Base-by-base conservation (phyloP, 441 rosid species). In the Euphorbia corollata region DNA sequence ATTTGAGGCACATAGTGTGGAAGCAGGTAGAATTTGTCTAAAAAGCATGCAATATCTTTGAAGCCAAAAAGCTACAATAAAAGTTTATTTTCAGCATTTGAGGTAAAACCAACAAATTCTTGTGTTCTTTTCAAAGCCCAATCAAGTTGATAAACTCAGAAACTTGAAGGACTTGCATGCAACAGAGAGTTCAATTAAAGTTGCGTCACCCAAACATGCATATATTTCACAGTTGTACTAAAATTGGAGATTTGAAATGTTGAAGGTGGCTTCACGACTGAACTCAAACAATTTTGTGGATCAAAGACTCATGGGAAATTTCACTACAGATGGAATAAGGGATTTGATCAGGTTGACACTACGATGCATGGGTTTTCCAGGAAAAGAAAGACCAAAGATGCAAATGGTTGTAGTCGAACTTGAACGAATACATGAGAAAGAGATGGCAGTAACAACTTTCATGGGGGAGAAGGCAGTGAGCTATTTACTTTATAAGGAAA, bases 381-480 rank as follows among this genome's bases (percentile, higher is more conserved):
- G 82, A n/a, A 69, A 15, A 12, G 64, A 65, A 22, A 65, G 88
- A 54, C 86, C 83, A 20, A 78, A 74, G 38, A 88, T 86, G 88
- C 80, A 76, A 20, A 69, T 43, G 71, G 72, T 83, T 16, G 82
- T 73, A 65, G 23, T 0, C 1, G 84, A 85, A 67, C 87, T 89
- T 0, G 84, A 87, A 65, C 53, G 80, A 73, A 79, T 89, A 36
- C 67, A 67, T 47, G 79, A 74, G 58, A 78, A 80, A 59, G 87
- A 81, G 68, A 82, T 82, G 87, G 80, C 71, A 48, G 12, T 82
- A 61, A 86, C 88, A 43, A 82, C 84, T 20, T 63, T 79, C 63
- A 79, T 79, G 81, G 79, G 85, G 11, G 91, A 83, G 43, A 83
- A 39, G 90, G 90, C 55, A 86, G 90, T 32, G 84, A 88, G 64